A percentile compares a stretch with the other conserved stretches of the same genome.
These are phyloP conservation scores for Triticum monococcum DNA, from an alignment of 176 grass and related monocot genomes.

Conservation along the genomic window DNA sequence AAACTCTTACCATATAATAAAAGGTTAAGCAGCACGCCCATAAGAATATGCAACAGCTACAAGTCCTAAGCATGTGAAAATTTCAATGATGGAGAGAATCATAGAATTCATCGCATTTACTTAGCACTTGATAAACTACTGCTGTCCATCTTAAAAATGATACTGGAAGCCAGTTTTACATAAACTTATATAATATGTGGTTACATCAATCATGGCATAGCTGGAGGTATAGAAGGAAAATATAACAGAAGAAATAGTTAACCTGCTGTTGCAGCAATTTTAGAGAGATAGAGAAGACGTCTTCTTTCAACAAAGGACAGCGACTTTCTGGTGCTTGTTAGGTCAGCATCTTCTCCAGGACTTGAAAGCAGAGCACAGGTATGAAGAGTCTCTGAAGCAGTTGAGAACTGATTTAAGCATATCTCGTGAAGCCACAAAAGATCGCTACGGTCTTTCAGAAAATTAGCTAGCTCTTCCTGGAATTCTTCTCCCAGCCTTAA, in stretches of 20 bases:
- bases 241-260: slow-evolving; percentile 33
- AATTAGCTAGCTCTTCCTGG: slow-evolving; percentile 76
- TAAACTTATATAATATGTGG: not conserved
- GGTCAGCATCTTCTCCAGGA: slow-evolving; percentile 40
- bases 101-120: not conserved
- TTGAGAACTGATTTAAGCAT: slow-evolving; percentile 77
- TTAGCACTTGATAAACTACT: slow-evolving; percentile 13
- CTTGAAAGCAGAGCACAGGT: slow-evolving; percentile 43
- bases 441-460: slow-evolving; percentile 82
- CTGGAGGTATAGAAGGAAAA: not conserved
- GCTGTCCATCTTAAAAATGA: slow-evolving; percentile 6
- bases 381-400: slow-evolving; percentile 82
- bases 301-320: slow-evolving; percentile 74
- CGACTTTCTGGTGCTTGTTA: slow-evolving; percentile 37
- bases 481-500: slow-evolving; percentile 98
- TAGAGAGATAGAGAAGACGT: slow-evolving; percentile 88
- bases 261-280: slow-evolving; percentile 95
- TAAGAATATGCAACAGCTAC: slow-evolving; percentile 8
- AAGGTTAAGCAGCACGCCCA: not conserved
- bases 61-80: slow-evolving; percentile 27
- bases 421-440: slow-evolving; percentile 92
- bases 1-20: slow-evolving; percentile 6
- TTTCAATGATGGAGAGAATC: not conserved
- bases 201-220: slow-evolving; percentile 11
- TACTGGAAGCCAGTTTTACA: slow-evolving; percentile 17